These are phyloP conservation scores for Aspergillus saccharolyticus DNA, from an alignment of 495 filamentous ascomycete genomes.

Conservation along the genomic window DNA sequence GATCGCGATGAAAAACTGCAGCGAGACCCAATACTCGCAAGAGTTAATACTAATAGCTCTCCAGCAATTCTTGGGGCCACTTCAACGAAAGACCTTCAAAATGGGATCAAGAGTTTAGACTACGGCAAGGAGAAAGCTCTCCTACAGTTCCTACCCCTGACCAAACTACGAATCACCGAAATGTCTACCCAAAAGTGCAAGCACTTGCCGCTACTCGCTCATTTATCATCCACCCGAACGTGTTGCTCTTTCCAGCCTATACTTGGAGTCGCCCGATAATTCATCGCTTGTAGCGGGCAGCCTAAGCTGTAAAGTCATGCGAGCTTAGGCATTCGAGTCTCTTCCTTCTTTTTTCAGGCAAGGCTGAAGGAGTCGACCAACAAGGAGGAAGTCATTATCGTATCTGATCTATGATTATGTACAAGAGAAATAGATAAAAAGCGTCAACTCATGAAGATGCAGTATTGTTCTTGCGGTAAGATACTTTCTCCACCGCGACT, in stretches of 20 bases:
- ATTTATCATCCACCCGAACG: too few species aligned
- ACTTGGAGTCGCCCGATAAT: too few species aligned
- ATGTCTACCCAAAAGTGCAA: too few species aligned
- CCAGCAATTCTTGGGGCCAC: not conserved
- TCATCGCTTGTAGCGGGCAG: not conserved
- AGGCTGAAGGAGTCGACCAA: not conserved
- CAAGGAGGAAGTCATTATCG: conserved; percentile 18
- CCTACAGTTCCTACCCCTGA: too few species aligned
- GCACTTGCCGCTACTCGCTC: too few species aligned
- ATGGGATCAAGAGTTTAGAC: too few species aligned
- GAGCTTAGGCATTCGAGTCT: not conserved
- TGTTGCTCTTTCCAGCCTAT: too few species aligned
- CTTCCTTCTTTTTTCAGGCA: not conserved
- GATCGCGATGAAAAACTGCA: not conserved
- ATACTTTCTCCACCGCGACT: conserved; percentile 96
- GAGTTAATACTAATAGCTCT: not conserved
- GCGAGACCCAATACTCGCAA: not conserved
- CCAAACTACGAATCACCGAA: too few species aligned
- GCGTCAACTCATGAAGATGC: conserved; percentile 30
- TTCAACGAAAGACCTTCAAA: not conserved
- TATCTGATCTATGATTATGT: conserved; percentile 30
- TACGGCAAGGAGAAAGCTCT: too few species aligned
- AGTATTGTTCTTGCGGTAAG: conserved; percentile 76
- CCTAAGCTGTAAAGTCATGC: not conserved
- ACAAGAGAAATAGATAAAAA: conserved; percentile 16